These are phyloP conservation scores for Pezicula neosporulosa DNA, from an alignment of 2,329 filamentous ascomycete species.

Conservation along the genomic window DNA sequence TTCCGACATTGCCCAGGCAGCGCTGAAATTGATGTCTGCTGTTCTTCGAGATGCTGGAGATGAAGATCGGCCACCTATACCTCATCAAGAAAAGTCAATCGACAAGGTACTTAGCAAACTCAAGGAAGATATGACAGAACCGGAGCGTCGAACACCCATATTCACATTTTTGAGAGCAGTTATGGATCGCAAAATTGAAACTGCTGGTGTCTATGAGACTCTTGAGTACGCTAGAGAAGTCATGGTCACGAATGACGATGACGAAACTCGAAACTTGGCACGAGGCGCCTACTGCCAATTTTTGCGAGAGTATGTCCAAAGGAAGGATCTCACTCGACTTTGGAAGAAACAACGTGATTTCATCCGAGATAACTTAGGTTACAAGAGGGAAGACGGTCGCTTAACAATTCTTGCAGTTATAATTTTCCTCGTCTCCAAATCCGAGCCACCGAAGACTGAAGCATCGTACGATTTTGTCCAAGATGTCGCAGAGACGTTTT, in stretches of 20 bases:
- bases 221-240: constrained; percentile 85
- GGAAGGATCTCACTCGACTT: constrained; percentile 58
- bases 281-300: constrained; percentile 92
- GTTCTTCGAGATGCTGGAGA: constrained; percentile 78
- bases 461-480: constrained; percentile 72
- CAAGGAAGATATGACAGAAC: constrained; percentile 86
- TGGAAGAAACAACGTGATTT: constrained; percentile 90
- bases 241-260: constrained; percentile 95
- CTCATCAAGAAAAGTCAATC: constrained; percentile 76
- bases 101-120: constrained; percentile 80
- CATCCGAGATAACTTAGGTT: constrained; percentile 85
- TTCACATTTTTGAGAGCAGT: constrained; percentile 93
- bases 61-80: constrained; percentile 36
- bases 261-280: constrained; percentile 81
- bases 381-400: constrained; percentile 82
- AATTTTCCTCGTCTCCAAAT: constrained; percentile 81
- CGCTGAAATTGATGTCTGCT: constrained; percentile 82
- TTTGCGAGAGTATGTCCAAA: constrained; percentile 89
- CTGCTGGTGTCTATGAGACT: constrained; percentile 85
- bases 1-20: constrained; percentile 81
- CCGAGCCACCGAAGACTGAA: constrained; percentile 28
- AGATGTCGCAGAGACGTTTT: constrained; percentile 76
- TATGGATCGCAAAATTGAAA: constrained; percentile 79
- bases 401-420: constrained; percentile 92
- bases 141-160: constrained; percentile 85